Conservation (phyloP, 2,329 filamentous ascomycete species). For the Aspergillus ibericus region DNA sequence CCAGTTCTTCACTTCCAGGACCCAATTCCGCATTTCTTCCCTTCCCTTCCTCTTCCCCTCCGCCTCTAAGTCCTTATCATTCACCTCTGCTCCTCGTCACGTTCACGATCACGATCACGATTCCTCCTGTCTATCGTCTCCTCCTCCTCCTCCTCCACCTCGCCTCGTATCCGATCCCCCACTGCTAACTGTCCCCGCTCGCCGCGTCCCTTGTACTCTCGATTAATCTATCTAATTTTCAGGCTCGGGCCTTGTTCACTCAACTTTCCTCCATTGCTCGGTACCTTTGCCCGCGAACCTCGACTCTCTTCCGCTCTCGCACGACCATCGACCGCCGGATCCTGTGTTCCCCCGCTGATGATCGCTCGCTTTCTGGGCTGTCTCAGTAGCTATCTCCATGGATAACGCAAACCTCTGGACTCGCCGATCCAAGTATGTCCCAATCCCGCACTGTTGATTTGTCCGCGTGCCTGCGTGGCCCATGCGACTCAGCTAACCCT, state of each 20-base stretch:
- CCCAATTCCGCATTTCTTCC: conserved; percentile 2
- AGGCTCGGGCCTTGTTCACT: not conserved
- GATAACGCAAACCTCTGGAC: conserved; percentile 54
- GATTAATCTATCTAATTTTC: conserved; percentile 9
- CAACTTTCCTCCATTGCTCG: not conserved
- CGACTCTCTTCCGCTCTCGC: not conserved
- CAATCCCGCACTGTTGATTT: conserved; percentile 4
- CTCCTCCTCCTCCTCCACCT: conserved; percentile 12
- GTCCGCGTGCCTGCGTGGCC: not conserved
- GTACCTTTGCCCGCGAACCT: not conserved
- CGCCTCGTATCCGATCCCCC: conserved; percentile 7
- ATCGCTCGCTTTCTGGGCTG: conserved; percentile 39
- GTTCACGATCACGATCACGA: conserved; percentile 28
- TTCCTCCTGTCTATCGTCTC: conserved; percentile 17
- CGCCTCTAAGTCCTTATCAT: not conserved
- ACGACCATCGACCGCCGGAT: not conserved
- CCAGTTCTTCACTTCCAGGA: conserved; percentile 3
- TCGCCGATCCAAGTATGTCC: conserved; percentile 50
- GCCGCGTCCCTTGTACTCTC: conserved; percentile 10
- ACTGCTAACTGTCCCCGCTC: conserved; percentile 7
- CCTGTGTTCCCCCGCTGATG: conserved; percentile 31
- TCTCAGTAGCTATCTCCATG: conserved; percentile 41
- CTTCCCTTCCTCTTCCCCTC: not conserved
- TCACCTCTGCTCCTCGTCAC: conserved; percentile 10
- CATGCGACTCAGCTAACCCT: conserved; percentile 19